These are phyloP conservation scores for Candida arabinofermentans DNA, from an alignment of 805 yeast genomes.

Conservation along the genomic window DNA sequence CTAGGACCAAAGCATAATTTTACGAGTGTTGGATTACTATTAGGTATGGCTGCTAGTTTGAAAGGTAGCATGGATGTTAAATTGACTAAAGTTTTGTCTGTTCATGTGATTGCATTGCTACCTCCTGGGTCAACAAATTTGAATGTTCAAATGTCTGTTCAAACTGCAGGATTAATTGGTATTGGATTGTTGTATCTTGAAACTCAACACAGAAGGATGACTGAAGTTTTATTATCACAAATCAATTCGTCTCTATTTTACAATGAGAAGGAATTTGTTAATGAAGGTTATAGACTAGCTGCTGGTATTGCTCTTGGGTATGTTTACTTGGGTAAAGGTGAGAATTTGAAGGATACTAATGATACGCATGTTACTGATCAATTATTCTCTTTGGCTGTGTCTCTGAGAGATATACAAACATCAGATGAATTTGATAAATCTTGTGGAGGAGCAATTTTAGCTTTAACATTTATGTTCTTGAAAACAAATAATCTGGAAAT, in stretches of 20 bases:
- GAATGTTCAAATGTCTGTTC: conserved; percentile 78
- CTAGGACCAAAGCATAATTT: conserved; percentile 82
- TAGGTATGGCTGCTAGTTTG: conserved; percentile 91
- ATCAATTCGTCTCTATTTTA: conserved; percentile 49
- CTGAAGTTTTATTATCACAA: conserved; percentile 72
- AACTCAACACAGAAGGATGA: conserved; percentile 81
- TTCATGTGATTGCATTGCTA: conserved; percentile 85
- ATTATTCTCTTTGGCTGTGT: conserved; percentile 52
- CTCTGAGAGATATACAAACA: conserved; percentile 61
- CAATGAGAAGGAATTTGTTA: conserved; percentile 53
- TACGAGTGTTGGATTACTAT: conserved; percentile 79
- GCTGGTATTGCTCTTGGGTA: conserved; percentile 89
- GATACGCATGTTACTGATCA: conserved; percentile 64
- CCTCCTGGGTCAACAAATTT: conserved; percentile 90
- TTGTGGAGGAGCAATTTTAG: conserved; percentile 70
- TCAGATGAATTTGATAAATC: conserved; percentile 57
- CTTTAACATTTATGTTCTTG: conserved; percentile 69
- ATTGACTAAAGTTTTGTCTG: conserved; percentile 84
- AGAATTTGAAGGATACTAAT: conserved; percentile 42
- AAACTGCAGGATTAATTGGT: conserved; percentile 88
- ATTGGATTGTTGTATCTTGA: conserved; percentile 79
- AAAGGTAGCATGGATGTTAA: conserved; percentile 81
- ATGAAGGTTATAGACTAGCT: conserved; percentile 79
- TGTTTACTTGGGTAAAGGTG: conserved; percentile 76
- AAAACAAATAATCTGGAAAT: conserved; percentile 57